These are phyloP conservation scores for Sherardia arvensis DNA, from an alignment of 257 asterid genomes.

Conservation along the genomic window DNA sequence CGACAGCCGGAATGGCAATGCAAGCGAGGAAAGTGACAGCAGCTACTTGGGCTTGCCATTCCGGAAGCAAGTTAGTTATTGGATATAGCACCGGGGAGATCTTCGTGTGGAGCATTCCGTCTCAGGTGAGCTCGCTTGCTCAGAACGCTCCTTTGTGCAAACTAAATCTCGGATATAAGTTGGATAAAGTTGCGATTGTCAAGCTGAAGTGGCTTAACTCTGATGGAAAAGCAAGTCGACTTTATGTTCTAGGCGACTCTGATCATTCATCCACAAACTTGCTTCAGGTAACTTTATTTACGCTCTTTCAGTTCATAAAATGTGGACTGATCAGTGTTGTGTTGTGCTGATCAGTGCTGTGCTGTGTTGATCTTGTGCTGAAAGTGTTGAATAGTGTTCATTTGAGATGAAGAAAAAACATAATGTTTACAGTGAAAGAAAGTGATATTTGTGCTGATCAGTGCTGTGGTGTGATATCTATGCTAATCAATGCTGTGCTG, in stretches of 20 bases:
- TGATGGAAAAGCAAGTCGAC: conserved; percentile 78
- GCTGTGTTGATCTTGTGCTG: no score
- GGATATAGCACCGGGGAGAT: conserved; percentile 91
- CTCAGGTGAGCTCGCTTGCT: conserved; percentile 24
- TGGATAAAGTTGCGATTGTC: conserved; percentile 65
- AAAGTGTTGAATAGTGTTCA: no score
- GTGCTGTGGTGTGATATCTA: no score
- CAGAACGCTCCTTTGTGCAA: conserved; percentile 54
- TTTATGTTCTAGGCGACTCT: conserved; percentile 68
- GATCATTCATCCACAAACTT: conserved; percentile 43
- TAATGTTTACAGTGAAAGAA: no score
- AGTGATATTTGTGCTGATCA: no score
- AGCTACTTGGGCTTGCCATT: conserved; percentile 79
- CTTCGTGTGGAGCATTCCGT: conserved; percentile 61
- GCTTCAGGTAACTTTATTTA: conserved; percentile 48
- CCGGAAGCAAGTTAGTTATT: conserved; percentile 70
- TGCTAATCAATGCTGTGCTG: no score
- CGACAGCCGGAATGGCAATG: conserved; percentile 37
- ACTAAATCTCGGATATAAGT: conserved; percentile 82
- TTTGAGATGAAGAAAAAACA: no score
- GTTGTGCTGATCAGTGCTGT: no score
- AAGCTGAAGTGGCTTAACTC: conserved; percentile 58
- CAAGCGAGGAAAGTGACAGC: conserved; percentile 73
- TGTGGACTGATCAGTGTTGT: no score
- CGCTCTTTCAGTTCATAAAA: background rate